These are phyloP conservation scores for Colletotrichum sp. DNA, from an alignment of 2,329 filamentous ascomycete species.

Conservation along the genomic window DNA sequence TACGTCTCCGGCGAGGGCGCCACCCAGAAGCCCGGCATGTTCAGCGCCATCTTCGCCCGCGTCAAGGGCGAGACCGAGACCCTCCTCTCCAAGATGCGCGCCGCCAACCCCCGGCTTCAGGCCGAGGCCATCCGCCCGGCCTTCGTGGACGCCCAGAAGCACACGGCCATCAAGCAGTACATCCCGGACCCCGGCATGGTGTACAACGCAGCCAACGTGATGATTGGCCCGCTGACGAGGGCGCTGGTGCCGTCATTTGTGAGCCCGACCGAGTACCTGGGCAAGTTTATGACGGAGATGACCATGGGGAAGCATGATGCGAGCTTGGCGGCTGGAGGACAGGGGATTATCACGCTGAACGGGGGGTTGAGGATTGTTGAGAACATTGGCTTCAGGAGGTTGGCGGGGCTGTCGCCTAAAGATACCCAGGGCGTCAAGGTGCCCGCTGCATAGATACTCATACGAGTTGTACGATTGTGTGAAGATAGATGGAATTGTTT, in stretches of 20 bases:
- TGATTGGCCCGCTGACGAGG: slow-evolving; percentile 32
- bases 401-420: slow-evolving; percentile 29
- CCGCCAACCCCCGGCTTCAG: slow-evolving; percentile 49
- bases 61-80: slow-evolving; percentile 73
- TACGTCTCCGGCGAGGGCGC: slow-evolving; percentile 72
- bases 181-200: slow-evolving; percentile 34
- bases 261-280: slow-evolving; percentile 50
- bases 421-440: not conserved
- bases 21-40: slow-evolving; percentile 58
- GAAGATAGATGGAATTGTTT: not conserved
- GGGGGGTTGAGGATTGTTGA: slow-evolving; percentile 39
- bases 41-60: slow-evolving; percentile 63
- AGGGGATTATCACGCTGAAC: slow-evolving; percentile 33
- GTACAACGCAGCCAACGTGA: not conserved
- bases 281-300: slow-evolving; percentile 47
- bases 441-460: not conserved
- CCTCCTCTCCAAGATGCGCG: slow-evolving; percentile 57
- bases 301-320: slow-evolving; percentile 45
- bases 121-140: slow-evolving; percentile 64
- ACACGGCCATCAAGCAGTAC: slow-evolving; percentile 46
- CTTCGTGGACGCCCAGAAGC: slow-evolving; percentile 56
- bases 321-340: slow-evolving; percentile 26
- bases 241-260: slow-evolving; percentile 24
- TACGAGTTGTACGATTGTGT: not conserved
- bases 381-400: slow-evolving; percentile 38